These are phyloP conservation scores for Cucurbita ficifolia DNA, from an alignment of 306 rosid genomes.

Conservation along the genomic window DNA sequence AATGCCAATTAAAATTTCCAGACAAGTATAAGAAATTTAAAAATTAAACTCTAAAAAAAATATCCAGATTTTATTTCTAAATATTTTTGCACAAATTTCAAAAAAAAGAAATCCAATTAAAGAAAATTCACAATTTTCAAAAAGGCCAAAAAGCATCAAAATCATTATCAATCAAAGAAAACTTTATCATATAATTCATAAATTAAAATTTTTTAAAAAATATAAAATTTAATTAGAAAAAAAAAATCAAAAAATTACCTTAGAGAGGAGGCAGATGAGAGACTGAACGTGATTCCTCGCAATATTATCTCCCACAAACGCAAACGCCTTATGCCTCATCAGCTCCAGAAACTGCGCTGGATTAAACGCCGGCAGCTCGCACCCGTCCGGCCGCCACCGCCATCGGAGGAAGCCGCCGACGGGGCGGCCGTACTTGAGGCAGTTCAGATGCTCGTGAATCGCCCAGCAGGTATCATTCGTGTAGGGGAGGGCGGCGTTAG, in stretches of 20 bases:
- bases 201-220: not conserved
- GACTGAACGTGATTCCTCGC: conserved; percentile 80
- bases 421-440: conserved; percentile 69
- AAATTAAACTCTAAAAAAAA: no score
- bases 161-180: not conserved
- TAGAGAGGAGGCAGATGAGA: conserved; percentile 54
- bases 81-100: not conserved
- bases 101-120: not conserved
- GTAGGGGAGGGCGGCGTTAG: conserved; percentile 32
- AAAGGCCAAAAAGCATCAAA: not conserved
- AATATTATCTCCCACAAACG: conserved; percentile 82
- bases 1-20: not conserved
- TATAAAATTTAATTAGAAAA: no score
- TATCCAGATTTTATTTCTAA: no score
- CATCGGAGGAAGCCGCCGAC: conserved; percentile 52
- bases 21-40: no score
- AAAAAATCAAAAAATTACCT: not conserved
- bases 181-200: not conserved
- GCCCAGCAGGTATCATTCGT: conserved; percentile 39
- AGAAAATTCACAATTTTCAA: not conserved
- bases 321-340: conserved; percentile 56
- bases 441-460: conserved; percentile 60
- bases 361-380: conserved; percentile 59
- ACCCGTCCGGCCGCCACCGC: conserved; percentile 84
- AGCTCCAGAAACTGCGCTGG: conserved; percentile 56